These are phyloP conservation scores for Aaosphaeria arxii DNA, from an alignment of 2,329 filamentous ascomycete species.

Conservation along the genomic window DNA sequence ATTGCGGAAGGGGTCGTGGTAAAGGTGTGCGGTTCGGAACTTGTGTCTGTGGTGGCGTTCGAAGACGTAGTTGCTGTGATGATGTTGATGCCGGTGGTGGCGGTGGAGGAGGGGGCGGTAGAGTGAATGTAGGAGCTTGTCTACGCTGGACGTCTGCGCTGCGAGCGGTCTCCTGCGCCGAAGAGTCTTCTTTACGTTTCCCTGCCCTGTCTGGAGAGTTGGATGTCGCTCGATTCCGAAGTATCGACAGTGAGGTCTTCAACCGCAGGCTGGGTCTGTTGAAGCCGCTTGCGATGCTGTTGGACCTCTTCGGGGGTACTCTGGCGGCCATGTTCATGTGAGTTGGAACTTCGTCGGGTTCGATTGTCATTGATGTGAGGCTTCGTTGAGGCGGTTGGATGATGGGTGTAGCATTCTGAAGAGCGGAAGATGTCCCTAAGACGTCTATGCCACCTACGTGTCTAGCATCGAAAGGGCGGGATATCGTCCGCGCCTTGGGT, in stretches of 20 bases:
- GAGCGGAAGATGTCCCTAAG: no score
- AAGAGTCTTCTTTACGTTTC: not conserved
- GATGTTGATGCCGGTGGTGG: not conserved
- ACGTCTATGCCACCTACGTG: conserved; percentile 26
- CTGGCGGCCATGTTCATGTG: conserved; percentile 15
- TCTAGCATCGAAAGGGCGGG: conserved; percentile 28
- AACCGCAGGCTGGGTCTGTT: conserved; percentile 23
- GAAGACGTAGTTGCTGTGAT: not conserved
- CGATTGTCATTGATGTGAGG: conserved; percentile 7
- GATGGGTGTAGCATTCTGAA: no score
- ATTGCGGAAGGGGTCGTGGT: not conserved
- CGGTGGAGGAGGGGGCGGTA: not conserved
- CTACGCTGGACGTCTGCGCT: no score
- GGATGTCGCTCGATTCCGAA: conserved; percentile 16
- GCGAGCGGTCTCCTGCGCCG: no score
- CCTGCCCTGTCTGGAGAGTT: conserved; percentile 11
- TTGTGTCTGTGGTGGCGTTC: conserved; percentile 1
- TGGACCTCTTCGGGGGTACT: conserved; percentile 19
- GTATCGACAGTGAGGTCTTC: conserved; percentile 21
- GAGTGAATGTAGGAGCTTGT: not conserved
- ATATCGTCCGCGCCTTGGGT: conserved; percentile 25
- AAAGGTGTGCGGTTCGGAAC: not conserved
- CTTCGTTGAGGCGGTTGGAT: conserved; percentile 9
- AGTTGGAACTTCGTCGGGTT: conserved; percentile 24
- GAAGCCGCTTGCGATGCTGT: conserved; percentile 20